Conservation (phyloP, 2,329 filamentous ascomycete species). For the Aspergillus sp. region DNA sequence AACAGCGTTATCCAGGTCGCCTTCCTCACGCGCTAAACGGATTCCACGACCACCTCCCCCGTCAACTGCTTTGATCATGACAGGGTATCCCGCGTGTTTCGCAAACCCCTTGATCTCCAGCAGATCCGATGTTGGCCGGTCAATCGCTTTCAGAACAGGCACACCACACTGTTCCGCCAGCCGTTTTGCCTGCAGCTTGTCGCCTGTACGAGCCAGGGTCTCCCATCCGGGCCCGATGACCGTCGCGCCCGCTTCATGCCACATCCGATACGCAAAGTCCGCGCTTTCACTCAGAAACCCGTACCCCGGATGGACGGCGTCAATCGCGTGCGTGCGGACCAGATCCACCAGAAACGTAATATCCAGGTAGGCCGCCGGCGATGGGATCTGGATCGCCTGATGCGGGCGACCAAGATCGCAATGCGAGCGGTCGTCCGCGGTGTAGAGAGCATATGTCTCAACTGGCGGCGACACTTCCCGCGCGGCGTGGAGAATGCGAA, state of each 20-base stretch:
- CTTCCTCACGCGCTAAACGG: slow-evolving; percentile 39
- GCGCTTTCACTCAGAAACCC: slow-evolving; percentile 53
- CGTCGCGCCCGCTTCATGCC: slow-evolving; percentile 38
- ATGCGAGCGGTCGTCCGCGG: slow-evolving; percentile 47
- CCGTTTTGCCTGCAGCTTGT: slow-evolving; percentile 46
- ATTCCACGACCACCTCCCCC: slow-evolving; percentile 55
- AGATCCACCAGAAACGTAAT: slow-evolving; percentile 41
- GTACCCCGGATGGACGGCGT: slow-evolving; percentile 52
- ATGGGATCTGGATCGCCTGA: slow-evolving; percentile 43
- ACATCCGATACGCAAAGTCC: slow-evolving; percentile 42
- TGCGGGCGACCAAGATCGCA: slow-evolving; percentile 39
- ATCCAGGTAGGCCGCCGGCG: slow-evolving; percentile 45
- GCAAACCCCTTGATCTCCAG: slow-evolving; percentile 50
- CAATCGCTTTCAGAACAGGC: slow-evolving; percentile 43
- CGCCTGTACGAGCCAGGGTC: slow-evolving; percentile 46
- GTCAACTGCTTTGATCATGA: slow-evolving; percentile 58
- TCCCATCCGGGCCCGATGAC: slow-evolving; percentile 51
- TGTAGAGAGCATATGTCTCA: slow-evolving; percentile 49
- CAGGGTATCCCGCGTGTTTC: slow-evolving; percentile 41
- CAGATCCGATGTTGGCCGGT: slow-evolving; percentile 33
- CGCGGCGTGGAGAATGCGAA: slow-evolving; percentile 51
- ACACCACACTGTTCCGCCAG: slow-evolving; percentile 45
- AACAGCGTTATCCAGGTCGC: slow-evolving; percentile 38
- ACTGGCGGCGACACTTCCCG: slow-evolving; percentile 44
- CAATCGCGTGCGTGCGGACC: slow-evolving; percentile 42